These are phyloP conservation scores for Celoporthe dispersa DNA, from an alignment of 2,329 filamentous ascomycete species.

Conservation along the genomic window DNA sequence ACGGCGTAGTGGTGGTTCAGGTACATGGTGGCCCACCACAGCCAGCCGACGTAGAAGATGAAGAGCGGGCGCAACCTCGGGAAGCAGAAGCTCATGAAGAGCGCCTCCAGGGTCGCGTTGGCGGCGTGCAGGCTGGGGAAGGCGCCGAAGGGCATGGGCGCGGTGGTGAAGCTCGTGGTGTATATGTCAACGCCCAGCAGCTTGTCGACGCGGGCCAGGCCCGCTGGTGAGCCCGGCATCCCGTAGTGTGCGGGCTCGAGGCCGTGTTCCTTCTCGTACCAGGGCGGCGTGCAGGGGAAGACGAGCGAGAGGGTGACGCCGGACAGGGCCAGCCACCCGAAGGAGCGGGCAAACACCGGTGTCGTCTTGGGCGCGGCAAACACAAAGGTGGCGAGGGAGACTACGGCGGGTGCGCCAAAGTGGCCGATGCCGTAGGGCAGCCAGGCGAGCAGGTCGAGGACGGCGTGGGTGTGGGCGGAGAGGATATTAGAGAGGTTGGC, in stretches of 20 bases:
- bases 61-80: conserved; percentile 80
- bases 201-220: conserved; percentile 84
- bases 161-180: conserved; percentile 88
- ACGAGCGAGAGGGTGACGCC: conserved; percentile 87
- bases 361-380: conserved; percentile 86
- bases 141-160: conserved; percentile 90
- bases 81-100: conserved; percentile 94
- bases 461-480: conserved; percentile 81
- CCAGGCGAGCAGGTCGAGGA: conserved; percentile 89
- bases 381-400: conserved; percentile 79
- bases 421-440: conserved; percentile 90
- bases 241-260: conserved; percentile 90
- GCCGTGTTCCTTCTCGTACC: conserved; percentile 95
- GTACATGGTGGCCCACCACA: conserved; percentile 99
- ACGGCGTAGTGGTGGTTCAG: conserved; percentile 96
- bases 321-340: conserved; percentile 89
- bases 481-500: conserved; percentile 96
- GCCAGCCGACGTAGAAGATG: conserved; percentile 84
- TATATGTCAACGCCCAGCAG: conserved; percentile 93
- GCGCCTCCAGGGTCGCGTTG: conserved; percentile 83
- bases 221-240: conserved; percentile 87
- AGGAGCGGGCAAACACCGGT: conserved; percentile 82
- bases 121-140: conserved; percentile 93
- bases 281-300: conserved; percentile 93
- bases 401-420: conserved; percentile 83